These are phyloP conservation scores for Pseudogymnoascus sp. DNA, from an alignment of 2,329 filamentous ascomycete species.

Conservation along the genomic window DNA sequence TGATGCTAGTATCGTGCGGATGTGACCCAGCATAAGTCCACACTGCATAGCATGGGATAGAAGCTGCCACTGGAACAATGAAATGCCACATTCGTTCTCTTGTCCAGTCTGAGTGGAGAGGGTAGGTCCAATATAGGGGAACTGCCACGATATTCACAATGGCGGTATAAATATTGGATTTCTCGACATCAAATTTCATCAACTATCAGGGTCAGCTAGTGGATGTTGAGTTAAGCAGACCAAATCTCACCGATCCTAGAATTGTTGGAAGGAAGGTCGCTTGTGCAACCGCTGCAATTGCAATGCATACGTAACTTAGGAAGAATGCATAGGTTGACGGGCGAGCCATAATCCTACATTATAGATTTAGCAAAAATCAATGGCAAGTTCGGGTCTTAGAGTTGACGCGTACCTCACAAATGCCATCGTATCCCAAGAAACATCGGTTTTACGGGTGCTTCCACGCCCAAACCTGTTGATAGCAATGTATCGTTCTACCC, in stretches of 20 bases:
- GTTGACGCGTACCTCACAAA: constrained; percentile 11
- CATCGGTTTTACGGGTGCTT: constrained; percentile 17
- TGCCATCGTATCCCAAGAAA: constrained; percentile 18
- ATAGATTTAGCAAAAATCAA: background rate
- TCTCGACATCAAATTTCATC: constrained; percentile 16
- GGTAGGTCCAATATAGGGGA: constrained; percentile 7
- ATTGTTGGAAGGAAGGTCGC: constrained; percentile 22
- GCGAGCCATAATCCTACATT: constrained; percentile 17
- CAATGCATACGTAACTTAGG: constrained; percentile 18
- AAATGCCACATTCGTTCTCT: constrained; percentile 10
- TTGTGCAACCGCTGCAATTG: constrained; percentile 20
- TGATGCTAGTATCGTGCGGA: background rate
- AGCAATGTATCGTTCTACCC: constrained; percentile 18
- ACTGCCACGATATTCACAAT: constrained; percentile 19
- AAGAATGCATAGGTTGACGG: constrained; percentile 22
- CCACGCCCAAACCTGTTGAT: constrained; percentile 21
- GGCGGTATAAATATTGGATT: constrained; percentile 21
- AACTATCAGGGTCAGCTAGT: constrained; percentile 11
- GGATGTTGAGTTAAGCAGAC: background rate
- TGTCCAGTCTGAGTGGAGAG: constrained; percentile 8
- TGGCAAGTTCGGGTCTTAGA: background rate
- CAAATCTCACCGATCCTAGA: constrained; percentile 11
- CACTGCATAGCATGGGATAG: constrained; percentile 8
- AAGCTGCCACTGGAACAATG: background rate
- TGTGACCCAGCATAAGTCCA: constrained; percentile 10